Percentiles rank a stretch among this genome's conserved stretches.
Conservation (phyloP, 305 asterid species). For the Fraxinus paxiana region DNA sequence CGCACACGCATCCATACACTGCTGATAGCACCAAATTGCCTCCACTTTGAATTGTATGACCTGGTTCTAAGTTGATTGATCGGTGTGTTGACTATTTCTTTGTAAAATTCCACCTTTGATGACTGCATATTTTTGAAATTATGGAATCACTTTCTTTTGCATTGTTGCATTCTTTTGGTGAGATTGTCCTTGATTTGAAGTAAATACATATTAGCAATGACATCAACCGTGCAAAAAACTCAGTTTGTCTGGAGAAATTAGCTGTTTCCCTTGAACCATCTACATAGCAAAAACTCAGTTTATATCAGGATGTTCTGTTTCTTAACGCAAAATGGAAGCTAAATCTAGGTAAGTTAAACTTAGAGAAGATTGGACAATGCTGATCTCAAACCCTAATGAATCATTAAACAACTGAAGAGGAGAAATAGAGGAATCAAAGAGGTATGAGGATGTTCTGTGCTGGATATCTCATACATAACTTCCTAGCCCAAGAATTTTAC, state of each 20-base stretch:
- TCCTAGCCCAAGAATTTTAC: not conserved
- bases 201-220: not conserved
- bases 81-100: not conserved
- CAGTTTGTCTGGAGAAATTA: not conserved
- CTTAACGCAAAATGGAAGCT: not conserved
- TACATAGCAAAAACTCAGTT: not conserved
- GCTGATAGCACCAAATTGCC: not conserved
- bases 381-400: not conserved
- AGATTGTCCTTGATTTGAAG: not conserved
- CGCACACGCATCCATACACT: not conserved
- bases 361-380: not conserved
- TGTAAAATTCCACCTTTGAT: not conserved
- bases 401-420: not conserved
- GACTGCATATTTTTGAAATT: constrained; percentile 10
- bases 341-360: not conserved
- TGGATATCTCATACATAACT: not conserved
- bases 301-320: not conserved
- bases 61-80: not conserved
- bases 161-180: not conserved
- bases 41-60: constrained; percentile 5
- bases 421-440: not conserved
- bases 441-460: not conserved
- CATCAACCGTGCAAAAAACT: not conserved
- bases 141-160: not conserved
- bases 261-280: not conserved